phyloP scores from a whole-genome alignment of 2,329 filamentous ascomycete species.

The Tolypocladium guangdongense region DNA sequence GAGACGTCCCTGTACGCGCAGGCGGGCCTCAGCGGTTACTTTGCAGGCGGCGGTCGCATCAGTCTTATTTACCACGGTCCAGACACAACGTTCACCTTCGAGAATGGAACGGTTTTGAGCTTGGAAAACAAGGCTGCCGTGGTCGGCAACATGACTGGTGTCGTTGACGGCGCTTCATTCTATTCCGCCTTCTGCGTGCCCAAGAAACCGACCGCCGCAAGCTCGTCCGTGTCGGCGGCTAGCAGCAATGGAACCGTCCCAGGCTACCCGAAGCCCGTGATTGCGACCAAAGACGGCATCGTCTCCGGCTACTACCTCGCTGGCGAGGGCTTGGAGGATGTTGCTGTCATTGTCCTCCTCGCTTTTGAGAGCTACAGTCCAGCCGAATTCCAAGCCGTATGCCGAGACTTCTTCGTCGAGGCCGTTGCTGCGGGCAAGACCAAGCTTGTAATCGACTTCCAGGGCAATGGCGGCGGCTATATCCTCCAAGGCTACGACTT shows the following conservation, averaged over 20 bases:
- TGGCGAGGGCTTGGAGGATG: conserved; percentile 21
- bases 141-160: conserved; percentile 14
- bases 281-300: conserved; percentile 11
- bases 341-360: conserved; percentile 16
- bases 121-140: conserved; percentile 20
- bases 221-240: background rate
- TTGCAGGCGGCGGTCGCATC: conserved; percentile 18
- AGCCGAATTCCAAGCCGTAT: conserved; percentile 23
- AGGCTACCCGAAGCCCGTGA: conserved; percentile 18
- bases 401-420: conserved; percentile 22
- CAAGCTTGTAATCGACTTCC: conserved; percentile 39
- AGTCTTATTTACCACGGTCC: conserved; percentile 17
- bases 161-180: conserved; percentile 21
- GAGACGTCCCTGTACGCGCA: conserved; percentile 9
- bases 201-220: background rate
- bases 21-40: conserved; percentile 14
- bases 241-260: background rate
- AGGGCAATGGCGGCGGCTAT: conserved; percentile 43
- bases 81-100: conserved; percentile 24
- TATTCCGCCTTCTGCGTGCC: conserved; percentile 22
- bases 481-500: conserved; percentile 52
- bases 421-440: conserved; percentile 38
- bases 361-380: conserved; percentile 16
- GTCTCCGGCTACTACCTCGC: conserved; percentile 22
- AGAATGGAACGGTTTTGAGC: conserved; percentile 21